A percentile compares a stretch with the other conserved stretches of the same genome.
phyloP scores from a whole-genome alignment of 768 basidiomycete species.

The Auricularia auricula-judae region DNA sequence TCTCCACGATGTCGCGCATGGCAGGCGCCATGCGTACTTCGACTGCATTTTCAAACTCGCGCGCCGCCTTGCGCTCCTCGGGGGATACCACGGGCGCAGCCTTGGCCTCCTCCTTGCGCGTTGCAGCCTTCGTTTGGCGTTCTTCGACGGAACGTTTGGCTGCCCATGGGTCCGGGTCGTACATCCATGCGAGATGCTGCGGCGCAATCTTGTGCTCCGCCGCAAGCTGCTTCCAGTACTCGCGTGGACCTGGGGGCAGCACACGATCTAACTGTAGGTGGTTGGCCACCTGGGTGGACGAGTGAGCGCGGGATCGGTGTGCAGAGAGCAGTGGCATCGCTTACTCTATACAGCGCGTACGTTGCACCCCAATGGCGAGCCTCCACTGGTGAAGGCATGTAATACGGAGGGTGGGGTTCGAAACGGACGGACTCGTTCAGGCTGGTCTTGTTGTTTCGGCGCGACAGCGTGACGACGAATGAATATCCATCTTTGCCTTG shows the following conservation, averaged over 20 bases:
- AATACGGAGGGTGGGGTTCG: conserved; percentile 62
- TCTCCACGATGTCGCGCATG: conserved; percentile 73
- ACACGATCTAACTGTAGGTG: conserved; percentile 59
- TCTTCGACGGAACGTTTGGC: conserved; percentile 57
- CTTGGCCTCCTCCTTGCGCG: conserved; percentile 28
- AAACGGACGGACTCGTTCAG: conserved; percentile 59
- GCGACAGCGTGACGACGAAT: conserved; percentile 57
- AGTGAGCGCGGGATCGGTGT: no score
- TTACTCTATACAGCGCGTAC: conserved; percentile 77
- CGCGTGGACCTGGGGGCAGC: conserved; percentile 73
- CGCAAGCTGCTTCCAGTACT: conserved; percentile 77
- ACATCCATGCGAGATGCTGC: conserved; percentile 76
- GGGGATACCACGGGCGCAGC: conserved; percentile 12
- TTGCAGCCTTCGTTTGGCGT: conserved; percentile 46
- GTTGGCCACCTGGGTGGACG: conserved; percentile 50
- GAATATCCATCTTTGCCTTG: conserved; percentile 33
- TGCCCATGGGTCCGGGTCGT: conserved; percentile 74
- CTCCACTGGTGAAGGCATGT: conserved; percentile 57
- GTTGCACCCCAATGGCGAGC: conserved; percentile 89
- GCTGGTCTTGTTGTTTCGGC: conserved; percentile 58
- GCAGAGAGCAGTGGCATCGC: conserved; percentile 3
- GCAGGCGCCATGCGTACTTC: conserved; percentile 78
- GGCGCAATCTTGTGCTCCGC: conserved; percentile 56
- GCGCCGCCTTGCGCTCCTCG: conserved; percentile 36
- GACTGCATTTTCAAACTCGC: conserved; percentile 19